Evolutionary conservation across 257 asterid species (phyloP).

Genomic region (Solanum chilense): DNA sequence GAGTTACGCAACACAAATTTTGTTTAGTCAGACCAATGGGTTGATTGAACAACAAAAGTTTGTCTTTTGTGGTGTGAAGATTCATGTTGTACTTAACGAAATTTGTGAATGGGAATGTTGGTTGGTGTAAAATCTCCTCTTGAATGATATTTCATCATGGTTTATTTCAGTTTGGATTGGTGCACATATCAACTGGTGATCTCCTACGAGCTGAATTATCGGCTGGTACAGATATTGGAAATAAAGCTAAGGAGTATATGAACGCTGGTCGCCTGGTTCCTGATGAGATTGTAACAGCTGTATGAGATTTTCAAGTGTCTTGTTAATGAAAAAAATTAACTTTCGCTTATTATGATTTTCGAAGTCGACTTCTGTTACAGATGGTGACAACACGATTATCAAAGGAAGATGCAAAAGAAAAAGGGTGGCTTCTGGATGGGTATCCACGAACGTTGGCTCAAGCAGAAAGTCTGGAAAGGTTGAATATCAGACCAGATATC

Average conservation of each 20-base stretch:
- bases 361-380: slow-evolving; percentile 27
- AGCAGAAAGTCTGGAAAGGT: slow-evolving; percentile 78
- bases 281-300: slow-evolving; percentile 84
- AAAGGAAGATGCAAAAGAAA: slow-evolving; percentile 69
- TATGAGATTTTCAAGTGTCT: slow-evolving; percentile 19
- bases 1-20: not conserved
- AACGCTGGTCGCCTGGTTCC: slow-evolving; percentile 80
- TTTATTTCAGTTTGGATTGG: slow-evolving; percentile 73
- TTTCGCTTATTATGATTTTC: slow-evolving; percentile 1
- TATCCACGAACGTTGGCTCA: slow-evolving; percentile 78
- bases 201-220: slow-evolving; percentile 88
- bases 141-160: not conserved
- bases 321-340: not conserved
- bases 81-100: not conserved
- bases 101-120: not conserved
- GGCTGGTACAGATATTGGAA: slow-evolving; percentile 78
- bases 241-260: slow-evolving; percentile 82
- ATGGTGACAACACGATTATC: slow-evolving; percentile 81
- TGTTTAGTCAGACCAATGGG: not conserved
- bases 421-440: slow-evolving; percentile 97
- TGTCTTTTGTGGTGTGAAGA: not conserved
- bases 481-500: slow-evolving; percentile 70
- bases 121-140: not conserved
- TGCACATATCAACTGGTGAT: slow-evolving; percentile 93
- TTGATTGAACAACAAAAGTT: not conserved